Percentiles rank a stretch among this genome's conserved stretches.
Conservation (phyloP, 352 stramenopile genomes). For the Globisporangium takayamanum region DNA sequence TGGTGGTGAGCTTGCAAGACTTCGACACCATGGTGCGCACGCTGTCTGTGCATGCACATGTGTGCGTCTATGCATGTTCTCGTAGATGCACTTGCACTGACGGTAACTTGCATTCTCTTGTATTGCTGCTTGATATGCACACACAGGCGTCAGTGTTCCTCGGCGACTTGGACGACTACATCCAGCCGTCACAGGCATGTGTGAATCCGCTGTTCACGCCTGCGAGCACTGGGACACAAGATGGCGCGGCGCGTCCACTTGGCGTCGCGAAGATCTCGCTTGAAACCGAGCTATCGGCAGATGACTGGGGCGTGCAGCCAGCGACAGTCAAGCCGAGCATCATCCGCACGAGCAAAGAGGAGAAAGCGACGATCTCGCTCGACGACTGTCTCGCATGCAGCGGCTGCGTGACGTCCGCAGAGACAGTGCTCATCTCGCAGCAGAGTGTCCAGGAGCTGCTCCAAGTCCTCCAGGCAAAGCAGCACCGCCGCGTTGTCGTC, state of each 20-base stretch:
- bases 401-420: slow-evolving; percentile 96
- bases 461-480: slow-evolving; percentile 36
- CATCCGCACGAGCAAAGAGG: slow-evolving; percentile 63
- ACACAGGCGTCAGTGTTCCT: slow-evolving; percentile 88
- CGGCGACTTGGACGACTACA: slow-evolving; percentile 92
- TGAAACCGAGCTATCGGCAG: slow-evolving; percentile 57
- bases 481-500: slow-evolving; percentile 66
- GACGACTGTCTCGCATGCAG: slow-evolving; percentile 96
- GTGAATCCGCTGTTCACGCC: slow-evolving; percentile 91
- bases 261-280: slow-evolving; percentile 71
- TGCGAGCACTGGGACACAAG: slow-evolving; percentile 1
- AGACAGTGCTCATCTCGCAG: slow-evolving; percentile 97
- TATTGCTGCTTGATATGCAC: not conserved
- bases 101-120: not conserved
- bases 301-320: slow-evolving; percentile 38
- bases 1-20: no score
- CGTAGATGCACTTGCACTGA: not conserved
- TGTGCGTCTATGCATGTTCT: not conserved
- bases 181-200: slow-evolving; percentile 90
- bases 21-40: no score
- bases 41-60: no score
- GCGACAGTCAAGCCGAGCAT: slow-evolving; percentile 55
- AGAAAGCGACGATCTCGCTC: slow-evolving; percentile 92
- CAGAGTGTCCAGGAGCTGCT: slow-evolving; percentile 91
- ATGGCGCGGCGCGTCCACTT: slow-evolving; percentile 4